Base-by-base conservation (phyloP, 352 stramenopile genomes). In the Pythium scleroteichum region DNA sequence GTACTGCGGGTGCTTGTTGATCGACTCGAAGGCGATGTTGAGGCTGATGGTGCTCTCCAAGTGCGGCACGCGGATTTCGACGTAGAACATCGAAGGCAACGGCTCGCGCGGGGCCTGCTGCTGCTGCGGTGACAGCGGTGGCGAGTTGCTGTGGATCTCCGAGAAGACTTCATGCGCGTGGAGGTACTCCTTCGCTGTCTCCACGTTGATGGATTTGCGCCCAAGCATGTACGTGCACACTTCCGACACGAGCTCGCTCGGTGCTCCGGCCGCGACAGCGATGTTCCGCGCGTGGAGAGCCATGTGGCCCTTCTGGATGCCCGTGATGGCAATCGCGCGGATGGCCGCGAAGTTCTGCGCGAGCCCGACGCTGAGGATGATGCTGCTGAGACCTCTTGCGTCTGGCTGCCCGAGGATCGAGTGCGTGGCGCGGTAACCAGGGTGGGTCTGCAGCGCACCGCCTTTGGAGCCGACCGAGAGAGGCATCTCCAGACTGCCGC, bases 301-400 rank as follows among this genome's bases (percentile, higher is more conserved):
- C 85, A 95, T 95, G 74, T 95, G 85, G 45, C 85, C 85, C 51
- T 89, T 86, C 49, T 96, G 85, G 63, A 96, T 96, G 27, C 87
- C 87, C 27, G 82, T 94, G 71, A 93, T 83, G 9, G 87, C 87
- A 38, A 96, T 87, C 32, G 87, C 87, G 19, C 85, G 82, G 44
- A 96, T 79, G 20, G 87, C 87, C 1, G 85, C 87, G 62, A 94
- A 91, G 72, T 96, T 96, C 63, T 96, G 87, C 22, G 87, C 85
- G 17, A 96, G 69, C 3, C 87, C 87, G 55, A 94, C 87, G 60
- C 81, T 91, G 38, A 90, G 61, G 42, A 94, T 76, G 56, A 94
- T 88, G 49, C 78, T 76, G 29, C 71, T 83, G 46, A 96, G 76
- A 10, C 58, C 68, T 3, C 76, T 72, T 12, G 87, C 85, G 16